Evolutionary conservation across 2,329 filamentous ascomycete species (phyloP), one percentile per base, ranked within the genome.

Genomic region (Ceratocystis lukuohia): DNA sequence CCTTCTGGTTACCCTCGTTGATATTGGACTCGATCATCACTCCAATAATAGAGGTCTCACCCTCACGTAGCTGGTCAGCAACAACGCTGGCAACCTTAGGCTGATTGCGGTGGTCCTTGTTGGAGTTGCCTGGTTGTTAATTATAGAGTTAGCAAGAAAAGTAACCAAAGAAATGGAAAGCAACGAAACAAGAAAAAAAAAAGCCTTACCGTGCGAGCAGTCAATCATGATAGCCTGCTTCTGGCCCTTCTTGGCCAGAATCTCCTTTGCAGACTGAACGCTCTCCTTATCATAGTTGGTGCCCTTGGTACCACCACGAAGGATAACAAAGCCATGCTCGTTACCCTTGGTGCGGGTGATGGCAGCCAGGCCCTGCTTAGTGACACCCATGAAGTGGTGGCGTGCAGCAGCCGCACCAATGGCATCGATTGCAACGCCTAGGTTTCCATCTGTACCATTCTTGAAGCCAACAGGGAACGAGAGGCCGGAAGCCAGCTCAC

Each of bases 21-120:
- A 97, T 93, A 78, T 97, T 93, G 74, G 91, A 96, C 80, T 99
- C 93, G 72, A 99, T 96, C 93, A 99, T 99, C 74, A 97, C 91
- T 75, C 92, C 94, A 70, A 97, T 84, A 72, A 99, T 96, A 70
- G 85, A 87, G 68, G 84, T 87, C 79, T 99, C 90, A 68, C 93
- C 93, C 70, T 88, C 86, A 64, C 88, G 86, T 70, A 99, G 82
- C 79, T 99, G 93, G 65, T 96, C 89, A 41, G 83, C 88, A 69
- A 99, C 80, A 64, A 81, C 82, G 75, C 88, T 84, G 70, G 93
- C 91, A 57, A 97, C 93, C 78, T 93, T 88, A 72, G 94, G 94
- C 79, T 99, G 93, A 79, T 99, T 99, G 73, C 88, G 87, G 80
- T 97, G 93, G 80, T 97, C 86, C 80, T 99, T 99, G 77, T 88